These are phyloP conservation scores for Anethum foeniculum DNA, from an alignment of 140 eudicot genomes.

Conservation along the genomic window DNA sequence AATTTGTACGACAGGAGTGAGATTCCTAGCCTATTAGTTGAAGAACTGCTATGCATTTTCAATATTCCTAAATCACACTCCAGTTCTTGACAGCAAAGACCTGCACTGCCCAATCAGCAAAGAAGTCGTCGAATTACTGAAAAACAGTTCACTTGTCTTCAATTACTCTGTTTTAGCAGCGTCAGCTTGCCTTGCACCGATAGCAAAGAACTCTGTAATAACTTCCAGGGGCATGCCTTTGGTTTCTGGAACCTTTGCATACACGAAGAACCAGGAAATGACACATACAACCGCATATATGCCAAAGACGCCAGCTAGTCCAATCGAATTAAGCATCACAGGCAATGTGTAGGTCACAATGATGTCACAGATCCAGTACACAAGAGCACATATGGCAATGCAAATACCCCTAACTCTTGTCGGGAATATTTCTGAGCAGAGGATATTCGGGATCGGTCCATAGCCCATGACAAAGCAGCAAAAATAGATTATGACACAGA, in stretches of 20 bases:
- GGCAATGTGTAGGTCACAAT: slow-evolving; percentile 46
- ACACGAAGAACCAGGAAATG: slow-evolving; percentile 44
- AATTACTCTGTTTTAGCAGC: slow-evolving; percentile 22
- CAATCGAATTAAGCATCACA: slow-evolving; percentile 38
- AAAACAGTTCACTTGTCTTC: neutral
- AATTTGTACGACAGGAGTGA: slow-evolving; percentile 3
- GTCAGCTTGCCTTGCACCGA: slow-evolving; percentile 34
- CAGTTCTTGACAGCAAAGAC: neutral
- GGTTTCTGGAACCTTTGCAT: slow-evolving; percentile 47
- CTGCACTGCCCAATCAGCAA: neutral
- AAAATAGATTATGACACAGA: slow-evolving; percentile 43
- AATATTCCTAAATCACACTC: no score
- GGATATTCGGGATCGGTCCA: slow-evolving; percentile 48
- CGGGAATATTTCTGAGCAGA: slow-evolving; percentile 47
- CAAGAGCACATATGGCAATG: slow-evolving; percentile 44
- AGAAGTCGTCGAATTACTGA: neutral
- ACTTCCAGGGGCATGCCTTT: slow-evolving; percentile 59
- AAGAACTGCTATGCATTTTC: slow-evolving; percentile 2
- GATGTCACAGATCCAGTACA: slow-evolving; percentile 45
- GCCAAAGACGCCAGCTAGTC: slow-evolving; percentile 40
- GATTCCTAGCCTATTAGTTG: slow-evolving; percentile 14
- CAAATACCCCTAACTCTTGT: slow-evolving; percentile 51
- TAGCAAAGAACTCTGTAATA: slow-evolving; percentile 45
- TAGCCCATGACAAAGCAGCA: slow-evolving; percentile 49
- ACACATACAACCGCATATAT: slow-evolving; percentile 37